Evolutionary conservation across 73 alveolate genomes (phyloP).

Genomic region (Blepharisma stoltei): DNA sequence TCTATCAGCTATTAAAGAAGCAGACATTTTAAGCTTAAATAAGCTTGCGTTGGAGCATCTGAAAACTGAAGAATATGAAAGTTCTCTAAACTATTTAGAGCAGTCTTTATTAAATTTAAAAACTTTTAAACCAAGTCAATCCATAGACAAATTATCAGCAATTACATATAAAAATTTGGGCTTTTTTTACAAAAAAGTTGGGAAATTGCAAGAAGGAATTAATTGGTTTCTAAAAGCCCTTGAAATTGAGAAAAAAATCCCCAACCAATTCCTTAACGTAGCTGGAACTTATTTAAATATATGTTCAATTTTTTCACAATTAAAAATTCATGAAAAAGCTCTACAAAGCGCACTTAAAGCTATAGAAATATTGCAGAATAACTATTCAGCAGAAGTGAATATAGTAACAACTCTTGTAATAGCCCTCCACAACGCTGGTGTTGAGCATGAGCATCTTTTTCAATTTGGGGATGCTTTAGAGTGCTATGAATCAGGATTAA

Average conservation of each 20-base stretch:
- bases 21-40: background rate
- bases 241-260: conserved; percentile 1
- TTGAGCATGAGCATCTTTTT: background rate
- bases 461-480: background rate
- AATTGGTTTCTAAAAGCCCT: background rate
- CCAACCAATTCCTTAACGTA: background rate
- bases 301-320: conserved; percentile 8
- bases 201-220: background rate
- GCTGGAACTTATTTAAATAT: conserved; percentile 12
- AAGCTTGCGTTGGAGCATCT: background rate
- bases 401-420: conserved; percentile 1
- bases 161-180: background rate
- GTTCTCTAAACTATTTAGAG: background rate
- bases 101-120: background rate
- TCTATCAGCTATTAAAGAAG: too few species aligned
- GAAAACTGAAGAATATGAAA: background rate
- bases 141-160: background rate
- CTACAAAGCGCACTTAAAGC: conserved; percentile 6
- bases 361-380: background rate
- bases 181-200: background rate
- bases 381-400: background rate
- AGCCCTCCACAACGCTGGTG: conserved; percentile 3
- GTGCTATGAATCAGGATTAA: conserved; percentile 22
- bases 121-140: background rate
- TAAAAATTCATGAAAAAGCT: background rate